phyloP scores from a whole-genome alignment of 2,329 filamentous ascomycete species.

The Trichoderma harzianum region DNA sequence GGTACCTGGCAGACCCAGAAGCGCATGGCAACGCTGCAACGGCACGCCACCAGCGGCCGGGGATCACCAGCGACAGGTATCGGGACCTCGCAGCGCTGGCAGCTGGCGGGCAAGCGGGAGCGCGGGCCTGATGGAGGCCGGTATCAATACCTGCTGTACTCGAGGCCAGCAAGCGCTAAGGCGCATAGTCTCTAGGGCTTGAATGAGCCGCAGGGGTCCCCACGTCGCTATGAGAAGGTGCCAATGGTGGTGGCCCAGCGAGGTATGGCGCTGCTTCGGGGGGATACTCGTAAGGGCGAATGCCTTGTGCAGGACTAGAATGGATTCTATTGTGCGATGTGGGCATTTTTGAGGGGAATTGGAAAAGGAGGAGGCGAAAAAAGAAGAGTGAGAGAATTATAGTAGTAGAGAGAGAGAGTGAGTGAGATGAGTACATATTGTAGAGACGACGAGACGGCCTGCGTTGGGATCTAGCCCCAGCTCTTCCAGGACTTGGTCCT shows the following conservation, averaged over 20 bases:
- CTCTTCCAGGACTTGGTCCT: background rate
- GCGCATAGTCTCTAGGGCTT: background rate
- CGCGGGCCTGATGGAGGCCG: background rate
- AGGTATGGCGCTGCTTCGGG: background rate
- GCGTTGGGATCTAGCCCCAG: background rate
- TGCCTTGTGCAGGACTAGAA: slow-evolving; percentile 1
- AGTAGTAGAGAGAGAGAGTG: background rate
- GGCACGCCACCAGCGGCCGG: slow-evolving; percentile 3
- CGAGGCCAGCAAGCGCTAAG: slow-evolving; percentile 5
- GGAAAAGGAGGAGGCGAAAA: background rate
- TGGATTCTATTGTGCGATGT: background rate
- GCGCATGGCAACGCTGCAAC: slow-evolving; percentile 16
- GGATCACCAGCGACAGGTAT: background rate
- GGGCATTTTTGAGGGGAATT: background rate
- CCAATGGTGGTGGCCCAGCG: background rate
- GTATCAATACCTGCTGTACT: background rate
- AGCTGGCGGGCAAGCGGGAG: background rate
- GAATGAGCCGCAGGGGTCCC: slow-evolving; percentile 9
- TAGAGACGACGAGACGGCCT: background rate
- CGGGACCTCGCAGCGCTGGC: background rate
- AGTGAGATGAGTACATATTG: background rate
- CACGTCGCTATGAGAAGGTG: slow-evolving; percentile 3
- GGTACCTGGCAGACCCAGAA: background rate
- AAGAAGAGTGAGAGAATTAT: background rate
- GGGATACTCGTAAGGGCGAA: too few relatives aligned